Base-by-base conservation (phyloP, 108 stramenopile genomes). In the Pseudonitzschia pungens region DNA sequence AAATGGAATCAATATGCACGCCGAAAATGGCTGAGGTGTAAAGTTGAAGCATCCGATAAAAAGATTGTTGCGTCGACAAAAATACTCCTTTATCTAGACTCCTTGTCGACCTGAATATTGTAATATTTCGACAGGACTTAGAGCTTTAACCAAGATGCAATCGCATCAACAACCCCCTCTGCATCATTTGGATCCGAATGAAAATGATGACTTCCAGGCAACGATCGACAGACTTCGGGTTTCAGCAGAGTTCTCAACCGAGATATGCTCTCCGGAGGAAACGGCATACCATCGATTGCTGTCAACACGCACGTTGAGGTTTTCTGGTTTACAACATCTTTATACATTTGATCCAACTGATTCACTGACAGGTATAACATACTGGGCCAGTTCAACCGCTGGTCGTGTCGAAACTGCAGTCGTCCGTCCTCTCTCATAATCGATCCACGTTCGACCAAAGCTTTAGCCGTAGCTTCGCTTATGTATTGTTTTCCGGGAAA, bases 401-500 rank as follows among this genome's bases (percentile, higher is more conserved):
- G 85, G 79, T 94, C 93, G 68, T 92, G 89, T 11, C 73, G 74
- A 74, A 94, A 94, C 53, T 68, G 69, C 16, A 93, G 76, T 42
- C 58, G 33, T 33, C 76, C 71, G 52, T 58, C 57, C 26, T 31
- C 41, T 51, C 40, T 32, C 12, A 69, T 71, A 14, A n/a, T 58
- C 42, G 78, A 80, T 22, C 85, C 93, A 15, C 93, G 77, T 44
- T 82, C 16, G 0, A 94, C 93, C 73, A 94, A 59, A 42, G 83
- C 80, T 33, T 32, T 69, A 11, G 93, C 90, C 44, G 93, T 84
- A 64, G 86, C 86, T 41, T 69, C 68, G 55, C 84, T 85, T 32
- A 94, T 73, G 54, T 77, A 90, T 68, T 91, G 93, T 70, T 91
- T 87, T 12, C 93, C 90, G 1, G 93, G 93, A 82, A 87, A 84